Conservation (phyloP, 2,329 filamentous ascomycete genomes). For the Penicillium sp. region DNA sequence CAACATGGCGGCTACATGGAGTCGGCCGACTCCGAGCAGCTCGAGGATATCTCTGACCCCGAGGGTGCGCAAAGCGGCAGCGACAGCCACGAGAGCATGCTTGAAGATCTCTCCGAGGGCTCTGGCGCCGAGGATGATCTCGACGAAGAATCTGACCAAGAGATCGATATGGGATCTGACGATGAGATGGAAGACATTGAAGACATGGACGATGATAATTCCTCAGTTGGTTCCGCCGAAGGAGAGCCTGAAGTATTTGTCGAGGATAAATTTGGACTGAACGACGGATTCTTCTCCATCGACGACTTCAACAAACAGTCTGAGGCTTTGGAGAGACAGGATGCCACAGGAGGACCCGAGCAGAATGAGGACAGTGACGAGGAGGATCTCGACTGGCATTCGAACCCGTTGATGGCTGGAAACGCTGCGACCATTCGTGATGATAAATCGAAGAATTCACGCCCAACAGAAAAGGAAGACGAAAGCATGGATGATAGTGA, state of each 20-base stretch:
- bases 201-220: constrained; percentile 9
- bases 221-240: constrained; percentile 26
- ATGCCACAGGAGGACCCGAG: constrained; percentile 72
- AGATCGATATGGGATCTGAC: constrained; percentile 9
- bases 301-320: constrained; percentile 96
- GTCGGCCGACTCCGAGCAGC: constrained; percentile 9
- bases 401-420: constrained; percentile 63
- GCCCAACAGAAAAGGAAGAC: constrained; percentile 52
- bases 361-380: constrained; percentile 76
- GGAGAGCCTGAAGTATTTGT: constrained; percentile 57
- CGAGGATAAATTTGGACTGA: constrained; percentile 78
- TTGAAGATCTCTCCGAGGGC: constrained; percentile 16
- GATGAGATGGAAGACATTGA: constrained; percentile 9
- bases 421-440: constrained; percentile 8
- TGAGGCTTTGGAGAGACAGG: constrained; percentile 83
- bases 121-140: constrained; percentile 18
- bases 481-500: constrained; percentile 56
- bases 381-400: constrained; percentile 90
- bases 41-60: constrained; percentile 12
- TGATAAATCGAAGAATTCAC: constrained; percentile 17
- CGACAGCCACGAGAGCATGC: constrained; percentile 16
- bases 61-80: constrained; percentile 19
- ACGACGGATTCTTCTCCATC: constrained; percentile 97
- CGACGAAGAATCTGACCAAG: constrained; percentile 14
- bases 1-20: constrained; percentile 22